Evolutionary conservation across 2,329 filamentous ascomycete genomes (phyloP).

Genomic region (Colletotrichum sublineola): DNA sequence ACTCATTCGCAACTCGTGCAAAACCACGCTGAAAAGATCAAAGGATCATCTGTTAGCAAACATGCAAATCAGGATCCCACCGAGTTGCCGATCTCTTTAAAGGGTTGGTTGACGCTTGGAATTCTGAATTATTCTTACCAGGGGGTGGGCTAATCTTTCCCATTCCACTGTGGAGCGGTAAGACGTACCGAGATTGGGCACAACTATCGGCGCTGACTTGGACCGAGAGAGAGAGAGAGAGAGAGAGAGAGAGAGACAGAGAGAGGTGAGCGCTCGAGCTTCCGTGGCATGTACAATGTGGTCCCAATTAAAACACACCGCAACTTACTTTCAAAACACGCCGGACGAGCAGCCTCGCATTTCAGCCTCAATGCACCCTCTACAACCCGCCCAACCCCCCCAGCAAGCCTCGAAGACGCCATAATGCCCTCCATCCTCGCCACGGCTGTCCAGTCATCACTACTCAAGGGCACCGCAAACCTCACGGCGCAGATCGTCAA

Average conservation of each 20-base stretch:
- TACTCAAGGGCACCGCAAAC: conserved; percentile 40
- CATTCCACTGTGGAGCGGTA: conserved; percentile 27
- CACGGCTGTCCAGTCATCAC: conserved; percentile 38
- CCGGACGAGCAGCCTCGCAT: conserved; percentile 2
- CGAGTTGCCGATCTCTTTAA: background rate
- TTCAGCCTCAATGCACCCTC: conserved; percentile 20
- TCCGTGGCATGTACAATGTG: conserved; percentile 34
- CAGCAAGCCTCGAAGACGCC: background rate
- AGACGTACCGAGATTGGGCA: conserved; percentile 36
- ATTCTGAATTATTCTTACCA: background rate
- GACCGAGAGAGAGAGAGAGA: too few relatives aligned
- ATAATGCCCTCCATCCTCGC: conserved; percentile 38
- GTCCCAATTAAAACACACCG: conserved; percentile 41
- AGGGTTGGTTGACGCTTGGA: background rate
- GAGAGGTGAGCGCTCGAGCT: background rate
- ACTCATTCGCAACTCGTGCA: background rate
- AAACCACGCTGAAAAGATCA: too few relatives aligned
- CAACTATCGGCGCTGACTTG: conserved; percentile 30
- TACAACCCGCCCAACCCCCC: background rate
- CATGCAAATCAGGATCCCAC: background rate
- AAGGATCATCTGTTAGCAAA: too few relatives aligned
- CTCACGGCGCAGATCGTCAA: conserved; percentile 41
- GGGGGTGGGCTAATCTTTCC: conserved; percentile 32
- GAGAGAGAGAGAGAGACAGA: too few relatives aligned
- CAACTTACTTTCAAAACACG: conserved; percentile 14